These are phyloP conservation scores for Fomitopsis betulina DNA, from an alignment of 1,284 basidiomycete genomes.

Conservation along the genomic window DNA sequence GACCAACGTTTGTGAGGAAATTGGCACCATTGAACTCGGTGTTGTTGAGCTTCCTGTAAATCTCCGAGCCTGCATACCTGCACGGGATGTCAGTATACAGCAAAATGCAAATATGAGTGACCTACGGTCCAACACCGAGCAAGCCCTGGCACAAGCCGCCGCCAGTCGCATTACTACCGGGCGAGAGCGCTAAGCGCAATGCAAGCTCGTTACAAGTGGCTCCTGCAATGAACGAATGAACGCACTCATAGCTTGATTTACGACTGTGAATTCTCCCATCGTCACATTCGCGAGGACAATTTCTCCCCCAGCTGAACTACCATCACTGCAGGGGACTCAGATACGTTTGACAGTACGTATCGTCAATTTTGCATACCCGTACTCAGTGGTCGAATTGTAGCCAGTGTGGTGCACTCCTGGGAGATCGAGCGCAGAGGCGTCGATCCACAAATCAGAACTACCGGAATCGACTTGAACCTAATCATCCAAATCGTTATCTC, in stretches of 20 bases:
- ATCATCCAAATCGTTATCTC: background rate
- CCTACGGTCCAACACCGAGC: background rate
- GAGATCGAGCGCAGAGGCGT: background rate
- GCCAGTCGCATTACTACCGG: background rate
- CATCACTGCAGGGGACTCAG: background rate
- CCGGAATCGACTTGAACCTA: slow-evolving; percentile 4
- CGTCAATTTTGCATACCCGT: background rate
- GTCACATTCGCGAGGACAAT: slow-evolving; percentile 2
- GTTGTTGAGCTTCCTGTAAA: background rate
- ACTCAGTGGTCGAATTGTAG: background rate
- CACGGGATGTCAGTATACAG: background rate
- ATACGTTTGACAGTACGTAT: background rate
- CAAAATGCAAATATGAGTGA: background rate
- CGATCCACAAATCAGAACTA: slow-evolving; percentile 4
- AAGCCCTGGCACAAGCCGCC: background rate
- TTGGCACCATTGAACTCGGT: background rate
- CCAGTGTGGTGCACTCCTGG: background rate
- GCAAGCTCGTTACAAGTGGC: background rate
- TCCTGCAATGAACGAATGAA: no score
- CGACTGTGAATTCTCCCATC: slow-evolving; percentile 1
- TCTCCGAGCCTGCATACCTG: background rate
- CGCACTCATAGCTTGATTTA: slow-evolving; percentile 1
- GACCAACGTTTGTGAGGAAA: background rate
- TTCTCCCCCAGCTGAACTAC: background rate
- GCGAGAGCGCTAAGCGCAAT: background rate